Conservation (phyloP, 495 filamentous ascomycete species). For the Hypoxylon subgilvum region DNA sequence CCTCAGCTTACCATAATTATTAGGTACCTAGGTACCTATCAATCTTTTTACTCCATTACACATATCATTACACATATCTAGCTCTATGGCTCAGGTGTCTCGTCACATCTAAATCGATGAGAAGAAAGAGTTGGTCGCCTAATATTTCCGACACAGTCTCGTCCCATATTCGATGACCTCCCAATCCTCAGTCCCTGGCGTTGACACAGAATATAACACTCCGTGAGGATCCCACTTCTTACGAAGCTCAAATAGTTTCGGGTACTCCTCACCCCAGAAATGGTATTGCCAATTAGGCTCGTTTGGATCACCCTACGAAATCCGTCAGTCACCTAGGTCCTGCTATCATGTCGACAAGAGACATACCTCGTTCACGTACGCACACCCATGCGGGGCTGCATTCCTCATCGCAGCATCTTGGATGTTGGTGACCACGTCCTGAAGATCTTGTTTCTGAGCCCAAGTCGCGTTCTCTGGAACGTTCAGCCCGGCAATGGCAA, state of each 20-base stretch:
- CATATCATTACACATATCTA: not conserved
- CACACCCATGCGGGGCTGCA: slow-evolving; percentile 48
- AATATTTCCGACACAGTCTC: slow-evolving; percentile 48
- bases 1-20: no score
- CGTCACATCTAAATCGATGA: not conserved
- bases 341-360: not conserved
- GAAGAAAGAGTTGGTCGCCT: not conserved
- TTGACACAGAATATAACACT: slow-evolving; percentile 56
- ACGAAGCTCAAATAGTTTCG: slow-evolving; percentile 53
- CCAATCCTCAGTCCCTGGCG: slow-evolving; percentile 53
- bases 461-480: slow-evolving; percentile 43
- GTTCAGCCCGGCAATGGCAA: slow-evolving; percentile 53
- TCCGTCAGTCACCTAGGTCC: not conserved
- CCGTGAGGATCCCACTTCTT: slow-evolving; percentile 63
- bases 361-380: slow-evolving; percentile 54
- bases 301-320: slow-evolving; percentile 54
- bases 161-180: slow-evolving; percentile 52
- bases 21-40: no score
- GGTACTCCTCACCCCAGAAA: slow-evolving; percentile 63
- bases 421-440: slow-evolving; percentile 49
- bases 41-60: no score
- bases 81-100: not conserved
- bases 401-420: slow-evolving; percentile 54
- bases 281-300: slow-evolving; percentile 61
- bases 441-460: slow-evolving; percentile 46